Evolutionary conservation across 2,329 filamentous ascomycete species (phyloP), one percentile per base, ranked within the genome.

Genomic region (Hypoxylon sp.): DNA sequence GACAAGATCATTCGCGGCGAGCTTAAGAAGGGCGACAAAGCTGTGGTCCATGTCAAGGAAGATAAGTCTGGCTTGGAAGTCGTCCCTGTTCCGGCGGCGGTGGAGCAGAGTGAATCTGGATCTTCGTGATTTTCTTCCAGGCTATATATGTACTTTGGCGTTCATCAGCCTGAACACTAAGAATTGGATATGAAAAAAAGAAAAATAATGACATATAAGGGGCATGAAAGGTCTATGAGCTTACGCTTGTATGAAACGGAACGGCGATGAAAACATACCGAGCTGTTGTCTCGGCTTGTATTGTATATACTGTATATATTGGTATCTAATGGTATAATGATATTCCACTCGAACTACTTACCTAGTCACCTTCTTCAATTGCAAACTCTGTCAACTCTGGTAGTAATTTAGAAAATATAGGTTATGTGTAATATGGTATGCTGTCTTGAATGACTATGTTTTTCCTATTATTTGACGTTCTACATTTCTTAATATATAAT

Each of bases 1-100:
- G 94, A 97, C 77, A 92, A 91, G 83, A 97, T 99, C 74, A 98
- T 98, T 74, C 86, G 92, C 60, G 96, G 96, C 19, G 84, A 94
- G 79, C 81, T 98, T 66, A 92, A 90, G 80, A 88, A 84, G 64
- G 94, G 94, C 0, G 90, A 97, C 75, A 87, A 82, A 2, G 95
- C 92, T 3, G 86, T 85, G 65, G 92, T 97, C 11, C 83, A 82
- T 53, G 84, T 97, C 64, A 91, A 88, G 58, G 86, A 88, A 11
- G 88, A 90, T 66, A 86, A 84, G 35, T 82, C 84, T 46, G 87
- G 87, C 0, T 78, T 94, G 59, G 84, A 87, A 42, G 84, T 92
- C 22, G 74, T 71, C 39, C 6, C 24, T 3, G 50, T 72, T 5
- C 48, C 70, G 29, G 53, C 52, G 10, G 46, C 65, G 24, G 53